Evolutionary conservation across 2,329 filamentous ascomycete species (phyloP).

Genomic region (Cryoendolithus antarcticus): DNA sequence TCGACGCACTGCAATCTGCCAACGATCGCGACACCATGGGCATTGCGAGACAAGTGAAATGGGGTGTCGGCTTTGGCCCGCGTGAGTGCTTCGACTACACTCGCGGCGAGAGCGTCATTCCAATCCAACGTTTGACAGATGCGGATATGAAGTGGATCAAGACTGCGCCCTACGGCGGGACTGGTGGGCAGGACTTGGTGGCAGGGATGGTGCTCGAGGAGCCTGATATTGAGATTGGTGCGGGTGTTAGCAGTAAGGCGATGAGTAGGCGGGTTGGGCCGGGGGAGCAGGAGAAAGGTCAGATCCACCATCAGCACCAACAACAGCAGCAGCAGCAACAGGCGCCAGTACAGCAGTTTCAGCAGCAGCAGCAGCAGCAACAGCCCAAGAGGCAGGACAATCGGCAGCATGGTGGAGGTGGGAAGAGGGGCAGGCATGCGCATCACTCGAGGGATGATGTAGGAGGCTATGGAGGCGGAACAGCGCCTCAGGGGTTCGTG

Average conservation of each 20-base stretch:
- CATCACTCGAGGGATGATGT: slow-evolving; percentile 6
- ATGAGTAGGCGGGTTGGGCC: slow-evolving; percentile 26
- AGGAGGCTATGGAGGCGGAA: slow-evolving; percentile 7
- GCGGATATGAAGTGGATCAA: slow-evolving; percentile 96
- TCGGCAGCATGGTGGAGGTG: slow-evolving; percentile 3
- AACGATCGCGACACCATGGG: slow-evolving; percentile 61
- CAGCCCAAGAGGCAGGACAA: slow-evolving; percentile 4
- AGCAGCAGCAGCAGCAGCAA: background rate
- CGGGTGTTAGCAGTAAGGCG: slow-evolving; percentile 83
- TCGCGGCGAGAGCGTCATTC: slow-evolving; percentile 84
- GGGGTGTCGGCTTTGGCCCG: slow-evolving; percentile 95
- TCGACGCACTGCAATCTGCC: slow-evolving; percentile 82
- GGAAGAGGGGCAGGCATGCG: slow-evolving; percentile 8
- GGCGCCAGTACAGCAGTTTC: background rate
- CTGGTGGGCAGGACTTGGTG: slow-evolving; percentile 69
- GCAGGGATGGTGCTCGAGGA: slow-evolving; percentile 85
- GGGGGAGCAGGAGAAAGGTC: slow-evolving; percentile 7
- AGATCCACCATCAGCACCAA: slow-evolving; percentile 1
- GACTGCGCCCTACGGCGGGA: slow-evolving; percentile 85
- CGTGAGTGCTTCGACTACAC: slow-evolving; percentile 95
- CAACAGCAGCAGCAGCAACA: slow-evolving; percentile 1
- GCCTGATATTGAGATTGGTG: slow-evolving; percentile 96
- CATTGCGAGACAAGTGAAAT: slow-evolving; percentile 61
- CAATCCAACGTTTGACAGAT: slow-evolving; percentile 83
- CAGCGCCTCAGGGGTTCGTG: slow-evolving; percentile 6